phyloP scores from a whole-genome alignment of 2,329 filamentous ascomycete species.

The Claviceps digitariae region DNA sequence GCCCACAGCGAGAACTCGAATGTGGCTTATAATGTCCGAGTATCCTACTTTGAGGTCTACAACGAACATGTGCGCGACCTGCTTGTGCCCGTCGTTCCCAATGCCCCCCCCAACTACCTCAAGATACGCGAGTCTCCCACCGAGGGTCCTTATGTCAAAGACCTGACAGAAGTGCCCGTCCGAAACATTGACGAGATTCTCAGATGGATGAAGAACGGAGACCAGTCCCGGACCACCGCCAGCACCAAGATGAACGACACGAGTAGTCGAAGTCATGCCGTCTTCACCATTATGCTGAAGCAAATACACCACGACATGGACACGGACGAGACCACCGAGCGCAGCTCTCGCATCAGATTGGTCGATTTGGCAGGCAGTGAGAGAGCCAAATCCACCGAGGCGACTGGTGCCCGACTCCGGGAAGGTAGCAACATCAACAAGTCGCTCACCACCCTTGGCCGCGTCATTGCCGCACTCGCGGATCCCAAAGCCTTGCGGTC shows the following conservation, averaged over 20 bases:
- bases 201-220: constrained; percentile 80
- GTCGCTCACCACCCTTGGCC: constrained; percentile 85
- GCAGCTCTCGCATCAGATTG: constrained; percentile 81
- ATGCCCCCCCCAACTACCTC: constrained; percentile 75
- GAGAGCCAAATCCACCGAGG: constrained; percentile 88
- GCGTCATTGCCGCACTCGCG: constrained; percentile 86
- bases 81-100: constrained; percentile 57
- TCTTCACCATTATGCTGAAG: constrained; percentile 96
- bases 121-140: constrained; percentile 94
- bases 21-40: constrained; percentile 91
- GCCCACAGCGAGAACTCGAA: constrained; percentile 68
- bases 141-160: constrained; percentile 94
- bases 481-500: constrained; percentile 46
- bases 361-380: constrained; percentile 94
- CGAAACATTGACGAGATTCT: constrained; percentile 78
- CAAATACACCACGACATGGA: constrained; percentile 96
- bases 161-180: constrained; percentile 85
- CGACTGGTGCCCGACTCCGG: constrained; percentile 76
- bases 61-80: constrained; percentile 97
- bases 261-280: constrained; percentile 86
- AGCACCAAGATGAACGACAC: constrained; percentile 99
- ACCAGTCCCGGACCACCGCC: constrained; percentile 74
- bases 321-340: constrained; percentile 95
- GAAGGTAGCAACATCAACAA: constrained; percentile 99
- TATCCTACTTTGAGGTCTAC: constrained; percentile 98